phyloP scores from a whole-genome alignment of 345 rosid genomes.

The Erysimum cheiranthoides region DNA sequence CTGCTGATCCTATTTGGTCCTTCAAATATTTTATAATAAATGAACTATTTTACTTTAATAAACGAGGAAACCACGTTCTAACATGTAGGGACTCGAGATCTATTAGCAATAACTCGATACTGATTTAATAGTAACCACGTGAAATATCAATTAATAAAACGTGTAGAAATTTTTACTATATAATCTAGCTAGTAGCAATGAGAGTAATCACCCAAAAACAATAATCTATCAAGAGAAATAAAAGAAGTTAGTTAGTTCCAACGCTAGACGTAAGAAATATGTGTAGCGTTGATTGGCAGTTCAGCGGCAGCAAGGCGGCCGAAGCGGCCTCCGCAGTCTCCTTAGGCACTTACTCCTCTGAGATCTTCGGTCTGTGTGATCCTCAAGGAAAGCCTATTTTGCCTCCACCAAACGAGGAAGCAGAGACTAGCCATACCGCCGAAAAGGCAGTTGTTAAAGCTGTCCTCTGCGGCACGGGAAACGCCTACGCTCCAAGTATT shows the following conservation, averaged over 20 bases:
- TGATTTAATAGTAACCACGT: constrained; percentile 18
- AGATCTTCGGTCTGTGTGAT: constrained; percentile 42
- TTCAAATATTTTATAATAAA: neutral
- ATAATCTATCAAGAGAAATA: neutral
- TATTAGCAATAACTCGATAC: neutral
- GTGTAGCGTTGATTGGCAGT: constrained; percentile 43
- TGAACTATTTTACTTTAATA: neutral
- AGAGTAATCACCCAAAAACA: constrained; percentile 23
- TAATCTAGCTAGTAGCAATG: neutral
- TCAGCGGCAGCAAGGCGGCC: constrained; percentile 43
- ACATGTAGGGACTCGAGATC: neutral
- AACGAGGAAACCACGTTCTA: constrained; percentile 13
- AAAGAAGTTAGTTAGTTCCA: neutral
- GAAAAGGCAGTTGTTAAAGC: constrained; percentile 62
- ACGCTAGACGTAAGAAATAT: constrained; percentile 11
- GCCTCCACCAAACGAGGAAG: constrained; percentile 56
- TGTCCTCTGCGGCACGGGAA: constrained; percentile 53
- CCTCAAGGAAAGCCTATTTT: constrained; percentile 45
- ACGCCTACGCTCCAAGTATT: constrained; percentile 50
- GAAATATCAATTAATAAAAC: neutral
- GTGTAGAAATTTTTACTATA: neutral
- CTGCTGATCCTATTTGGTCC: neutral
- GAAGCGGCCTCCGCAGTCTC: constrained; percentile 29
- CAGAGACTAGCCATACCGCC: constrained; percentile 56
- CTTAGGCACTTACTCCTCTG: constrained; percentile 44